phyloP scores from a whole-genome alignment of 116 monocot genomes.

The Cymodocea nodosa region DNA sequence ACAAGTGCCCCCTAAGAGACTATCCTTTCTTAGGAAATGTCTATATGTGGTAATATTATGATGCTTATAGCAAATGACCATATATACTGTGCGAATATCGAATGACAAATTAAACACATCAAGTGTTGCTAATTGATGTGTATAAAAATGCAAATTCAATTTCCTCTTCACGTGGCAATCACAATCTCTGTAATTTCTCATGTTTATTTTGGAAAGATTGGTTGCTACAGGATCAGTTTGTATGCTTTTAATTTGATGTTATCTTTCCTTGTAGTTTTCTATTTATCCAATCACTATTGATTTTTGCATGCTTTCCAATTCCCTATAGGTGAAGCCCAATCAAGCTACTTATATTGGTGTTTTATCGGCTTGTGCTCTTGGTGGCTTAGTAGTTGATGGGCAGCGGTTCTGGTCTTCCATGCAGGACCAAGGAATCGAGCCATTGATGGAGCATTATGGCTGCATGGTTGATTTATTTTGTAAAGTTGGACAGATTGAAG shows the following conservation, averaged over 20 bases:
- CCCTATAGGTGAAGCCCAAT: slow-evolving; percentile 64
- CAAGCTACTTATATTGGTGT: slow-evolving; percentile 71
- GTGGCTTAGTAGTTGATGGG: slow-evolving; percentile 62
- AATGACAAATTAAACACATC: too few species aligned
- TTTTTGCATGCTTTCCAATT: background rate
- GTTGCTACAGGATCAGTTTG: too few species aligned
- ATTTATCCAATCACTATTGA: background rate
- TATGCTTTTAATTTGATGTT: background rate
- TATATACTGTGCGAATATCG: too few species aligned
- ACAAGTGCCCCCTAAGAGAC: too few species aligned
- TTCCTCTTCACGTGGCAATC: too few species aligned
- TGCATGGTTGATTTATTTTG: slow-evolving; percentile 90
- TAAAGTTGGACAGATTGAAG: slow-evolving; percentile 49
- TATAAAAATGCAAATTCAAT: too few species aligned
- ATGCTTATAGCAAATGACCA: too few species aligned
- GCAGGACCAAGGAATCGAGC: slow-evolving; percentile 47
- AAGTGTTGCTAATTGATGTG: too few species aligned
- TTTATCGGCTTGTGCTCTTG: slow-evolving; percentile 65
- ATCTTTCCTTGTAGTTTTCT: background rate
- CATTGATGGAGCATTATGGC: slow-evolving; percentile 81
- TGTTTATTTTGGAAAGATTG: too few species aligned
- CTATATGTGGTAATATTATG: too few species aligned
- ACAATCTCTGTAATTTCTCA: too few species aligned
- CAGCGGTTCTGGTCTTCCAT: slow-evolving; percentile 53
- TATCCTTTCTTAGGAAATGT: too few species aligned